Conservation (phyloP, 1,284 basidiomycete genomes). For the Hemileia vastatrix region DNA sequence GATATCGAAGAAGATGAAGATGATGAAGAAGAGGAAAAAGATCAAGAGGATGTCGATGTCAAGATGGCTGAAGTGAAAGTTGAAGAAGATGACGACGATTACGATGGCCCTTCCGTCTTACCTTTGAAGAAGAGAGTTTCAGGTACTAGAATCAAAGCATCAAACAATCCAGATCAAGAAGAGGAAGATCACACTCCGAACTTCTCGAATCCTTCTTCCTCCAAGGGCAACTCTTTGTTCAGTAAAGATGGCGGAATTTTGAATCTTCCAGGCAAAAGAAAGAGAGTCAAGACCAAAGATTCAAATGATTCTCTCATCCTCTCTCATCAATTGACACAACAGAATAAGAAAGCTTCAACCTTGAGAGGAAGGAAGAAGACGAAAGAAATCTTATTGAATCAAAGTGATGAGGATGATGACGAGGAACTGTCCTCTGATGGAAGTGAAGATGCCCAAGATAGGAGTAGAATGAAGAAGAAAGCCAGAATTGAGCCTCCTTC, state of each 20-base stretch:
- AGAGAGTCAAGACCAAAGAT: too few species aligned
- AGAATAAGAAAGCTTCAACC: too few species aligned
- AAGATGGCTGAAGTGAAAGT: conserved; percentile 9
- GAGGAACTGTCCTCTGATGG: too few species aligned
- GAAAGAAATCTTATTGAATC: too few species aligned
- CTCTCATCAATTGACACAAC: too few species aligned
- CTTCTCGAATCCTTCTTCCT: not conserved
- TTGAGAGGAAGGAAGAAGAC: too few species aligned
- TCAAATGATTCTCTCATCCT: too few species aligned
- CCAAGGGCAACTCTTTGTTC: not conserved
- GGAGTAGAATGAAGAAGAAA: too few species aligned
- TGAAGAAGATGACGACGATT: conserved; percentile 1
- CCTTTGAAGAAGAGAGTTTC: conserved; percentile 39
- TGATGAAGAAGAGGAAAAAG: conserved; percentile 28
- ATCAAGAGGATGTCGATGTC: not conserved
- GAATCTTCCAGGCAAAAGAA: too few species aligned
- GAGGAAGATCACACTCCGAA: not conserved
- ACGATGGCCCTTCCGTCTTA: conserved; percentile 23
- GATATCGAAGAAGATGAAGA: conserved; percentile 29
- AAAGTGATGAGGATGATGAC: too few species aligned
- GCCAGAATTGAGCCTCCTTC: too few species aligned
- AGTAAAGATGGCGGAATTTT: not conserved
- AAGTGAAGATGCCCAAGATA: too few species aligned
- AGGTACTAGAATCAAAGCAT: conserved; percentile 37
- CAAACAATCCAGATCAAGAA: not conserved